A percentile compares a stretch with the other conserved stretches of the same genome.
Conservation (phyloP, 1,284 basidiomycete genomes). For the Tremellales sp. region DNA sequence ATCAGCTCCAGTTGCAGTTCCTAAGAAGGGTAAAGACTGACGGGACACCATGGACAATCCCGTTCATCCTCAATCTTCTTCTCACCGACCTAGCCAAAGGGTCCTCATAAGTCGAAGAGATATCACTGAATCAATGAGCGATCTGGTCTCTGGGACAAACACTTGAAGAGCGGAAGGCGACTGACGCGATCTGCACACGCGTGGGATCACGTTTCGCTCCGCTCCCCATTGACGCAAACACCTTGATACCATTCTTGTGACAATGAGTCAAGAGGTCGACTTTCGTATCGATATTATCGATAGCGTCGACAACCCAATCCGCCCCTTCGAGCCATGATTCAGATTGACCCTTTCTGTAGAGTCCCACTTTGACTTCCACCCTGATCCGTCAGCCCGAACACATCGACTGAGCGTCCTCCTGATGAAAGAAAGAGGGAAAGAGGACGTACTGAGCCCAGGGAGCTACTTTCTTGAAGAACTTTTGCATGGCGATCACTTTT, state of each 20-base stretch:
- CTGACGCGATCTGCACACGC: conserved; percentile 74
- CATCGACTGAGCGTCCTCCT: background rate
- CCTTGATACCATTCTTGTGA: conserved; percentile 68
- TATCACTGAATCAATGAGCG: conserved; percentile 60
- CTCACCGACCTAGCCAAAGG: conserved; percentile 89
- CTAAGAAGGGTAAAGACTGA: conserved; percentile 18
- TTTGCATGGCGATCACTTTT: conserved; percentile 81
- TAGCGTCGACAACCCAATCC: conserved; percentile 92
- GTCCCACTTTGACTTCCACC: conserved; percentile 73
- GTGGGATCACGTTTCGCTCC: conserved; percentile 96
- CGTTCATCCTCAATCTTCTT: conserved; percentile 66
- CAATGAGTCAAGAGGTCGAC: conserved; percentile 83
- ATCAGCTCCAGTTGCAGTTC: background rate
- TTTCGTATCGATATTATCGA: conserved; percentile 95
- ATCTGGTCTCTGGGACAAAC: conserved; percentile 1
- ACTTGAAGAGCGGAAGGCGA: background rate
- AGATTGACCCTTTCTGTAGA: conserved; percentile 71
- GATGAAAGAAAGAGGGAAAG: background rate
- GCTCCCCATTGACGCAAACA: conserved; percentile 96
- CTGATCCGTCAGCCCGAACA: conserved; percentile 39
- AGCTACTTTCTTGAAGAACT: conserved; percentile 64
- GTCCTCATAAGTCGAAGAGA: conserved; percentile 89
- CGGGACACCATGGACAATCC: conserved; percentile 71
- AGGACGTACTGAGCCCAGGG: conserved; percentile 54
- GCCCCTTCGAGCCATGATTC: conserved; percentile 68